phyloP scores from a whole-genome alignment of 2,329 filamentous ascomycete species.

The Hyphodiscus sp. region DNA sequence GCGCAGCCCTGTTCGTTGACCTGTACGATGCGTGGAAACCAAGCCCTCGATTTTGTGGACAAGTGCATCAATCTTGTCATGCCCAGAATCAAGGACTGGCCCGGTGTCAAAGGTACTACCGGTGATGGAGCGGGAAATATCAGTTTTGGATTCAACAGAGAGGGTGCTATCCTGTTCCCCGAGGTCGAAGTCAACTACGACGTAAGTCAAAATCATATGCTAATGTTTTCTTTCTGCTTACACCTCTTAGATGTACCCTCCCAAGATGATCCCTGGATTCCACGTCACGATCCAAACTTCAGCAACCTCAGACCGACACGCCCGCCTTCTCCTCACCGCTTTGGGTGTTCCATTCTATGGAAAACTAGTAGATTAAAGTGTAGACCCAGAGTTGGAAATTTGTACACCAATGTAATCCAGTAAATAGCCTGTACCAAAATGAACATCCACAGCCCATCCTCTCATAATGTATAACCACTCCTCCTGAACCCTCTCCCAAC shows the following conservation, averaged over 20 bases:
- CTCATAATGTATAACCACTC: neutral
- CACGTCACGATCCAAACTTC: slow-evolving; percentile 30
- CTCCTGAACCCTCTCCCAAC: too few relatives aligned
- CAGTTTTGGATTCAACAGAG: slow-evolving; percentile 68
- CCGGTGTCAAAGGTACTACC: slow-evolving; percentile 60
- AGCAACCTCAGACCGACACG: slow-evolving; percentile 25
- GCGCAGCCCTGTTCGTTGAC: slow-evolving; percentile 72
- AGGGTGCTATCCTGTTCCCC: slow-evolving; percentile 77
- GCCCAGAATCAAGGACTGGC: slow-evolving; percentile 95
- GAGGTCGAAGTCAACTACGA: slow-evolving; percentile 95
- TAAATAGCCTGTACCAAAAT: neutral
- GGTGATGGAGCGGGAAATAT: slow-evolving; percentile 89
- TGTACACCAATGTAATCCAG: neutral
- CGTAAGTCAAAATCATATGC: slow-evolving; percentile 47
- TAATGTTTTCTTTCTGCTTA: neutral
- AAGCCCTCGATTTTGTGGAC: slow-evolving; percentile 84
- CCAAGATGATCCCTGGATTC: slow-evolving; percentile 36
- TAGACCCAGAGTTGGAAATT: neutral
- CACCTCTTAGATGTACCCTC: slow-evolving; percentile 47
- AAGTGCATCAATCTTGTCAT: slow-evolving; percentile 87
- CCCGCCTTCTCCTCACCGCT: slow-evolving; percentile 24
- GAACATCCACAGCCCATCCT: neutral
- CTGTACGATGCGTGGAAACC: slow-evolving; percentile 67
- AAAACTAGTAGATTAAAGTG: slow-evolving; percentile 24
- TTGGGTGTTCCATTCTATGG: slow-evolving; percentile 27